Conservation (phyloP, 2,329 filamentous ascomycete genomes). For the Cucurbitaria berberidis region DNA sequence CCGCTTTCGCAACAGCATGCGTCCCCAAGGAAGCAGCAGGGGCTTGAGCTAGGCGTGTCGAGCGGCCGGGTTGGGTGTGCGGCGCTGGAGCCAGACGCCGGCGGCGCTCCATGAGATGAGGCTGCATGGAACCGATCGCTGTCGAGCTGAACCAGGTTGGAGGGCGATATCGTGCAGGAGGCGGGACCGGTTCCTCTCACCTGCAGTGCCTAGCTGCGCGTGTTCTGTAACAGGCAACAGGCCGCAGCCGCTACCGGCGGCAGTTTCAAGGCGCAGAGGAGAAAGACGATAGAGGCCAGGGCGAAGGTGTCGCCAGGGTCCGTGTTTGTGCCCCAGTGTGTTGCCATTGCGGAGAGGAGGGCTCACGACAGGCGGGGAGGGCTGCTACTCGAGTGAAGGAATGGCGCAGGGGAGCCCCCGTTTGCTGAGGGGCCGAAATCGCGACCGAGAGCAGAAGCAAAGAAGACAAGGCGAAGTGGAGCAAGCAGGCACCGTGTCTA, state of each 20-base stretch:
- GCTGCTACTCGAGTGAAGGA: background rate
- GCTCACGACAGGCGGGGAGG: background rate
- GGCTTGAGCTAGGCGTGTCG: conserved; percentile 13
- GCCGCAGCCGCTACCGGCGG: conserved; percentile 14
- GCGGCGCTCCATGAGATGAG: conserved; percentile 36
- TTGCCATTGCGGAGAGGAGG: background rate
- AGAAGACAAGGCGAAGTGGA: conserved; percentile 27
- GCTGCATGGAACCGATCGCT: conserved; percentile 38
- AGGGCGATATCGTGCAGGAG: conserved; percentile 27
- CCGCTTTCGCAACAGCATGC: conserved; percentile 23
- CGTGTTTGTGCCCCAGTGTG: conserved; percentile 12
- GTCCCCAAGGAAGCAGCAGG: conserved; percentile 26
- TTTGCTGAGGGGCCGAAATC: conserved; percentile 16
- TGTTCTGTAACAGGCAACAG: conserved; percentile 24
- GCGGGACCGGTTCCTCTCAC: conserved; percentile 24
- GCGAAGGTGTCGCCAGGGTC: conserved; percentile 10
- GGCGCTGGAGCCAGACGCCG: conserved; percentile 27
- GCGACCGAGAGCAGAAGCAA: conserved; percentile 25
- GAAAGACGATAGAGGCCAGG: conserved; percentile 8
- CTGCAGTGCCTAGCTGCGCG: conserved; percentile 32
- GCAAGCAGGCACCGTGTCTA: conserved; percentile 29
- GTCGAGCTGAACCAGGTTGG: conserved; percentile 37
- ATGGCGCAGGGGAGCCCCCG: conserved; percentile 9
- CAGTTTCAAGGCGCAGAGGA: conserved; percentile 6
- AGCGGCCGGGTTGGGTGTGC: conserved; percentile 15